phyloP scores from a whole-genome alignment of 2,329 filamentous ascomycete species.

The Scedosporium minutisporum region DNA sequence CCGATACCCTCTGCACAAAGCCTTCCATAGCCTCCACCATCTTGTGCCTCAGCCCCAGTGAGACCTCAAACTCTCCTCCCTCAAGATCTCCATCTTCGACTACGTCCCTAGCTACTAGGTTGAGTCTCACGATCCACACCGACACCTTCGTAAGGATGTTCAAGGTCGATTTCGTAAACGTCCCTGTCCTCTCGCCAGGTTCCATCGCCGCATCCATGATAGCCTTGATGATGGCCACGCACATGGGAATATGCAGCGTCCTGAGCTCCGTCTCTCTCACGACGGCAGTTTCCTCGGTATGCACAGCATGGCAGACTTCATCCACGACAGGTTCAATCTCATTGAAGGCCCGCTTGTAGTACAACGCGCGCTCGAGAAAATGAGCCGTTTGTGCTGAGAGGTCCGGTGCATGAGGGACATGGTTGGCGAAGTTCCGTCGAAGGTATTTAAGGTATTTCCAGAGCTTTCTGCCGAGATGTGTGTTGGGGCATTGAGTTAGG shows the following conservation, averaged over 20 bases:
- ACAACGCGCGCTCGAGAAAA: not conserved
- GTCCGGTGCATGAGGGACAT: not conserved
- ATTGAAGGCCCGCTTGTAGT: conserved; percentile 5
- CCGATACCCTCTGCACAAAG: not conserved
- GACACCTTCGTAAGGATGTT: not conserved
- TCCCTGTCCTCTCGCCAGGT: not conserved
- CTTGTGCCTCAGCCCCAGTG: not conserved
- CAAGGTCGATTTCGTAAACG: not conserved
- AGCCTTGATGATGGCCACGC: conserved; percentile 3
- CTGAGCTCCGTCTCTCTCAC: not conserved
- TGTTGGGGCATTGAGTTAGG: not conserved
- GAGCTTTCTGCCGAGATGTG: not conserved
- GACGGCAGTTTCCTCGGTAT: not conserved
- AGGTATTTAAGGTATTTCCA: conserved; percentile 9
- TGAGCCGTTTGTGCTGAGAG: not conserved
- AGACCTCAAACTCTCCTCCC: not conserved
- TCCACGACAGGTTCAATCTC: not conserved
- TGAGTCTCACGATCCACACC: not conserved
- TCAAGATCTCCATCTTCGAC: not conserved
- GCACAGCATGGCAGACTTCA: not conserved
- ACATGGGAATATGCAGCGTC: conserved; percentile 5
- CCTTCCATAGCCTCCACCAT: not conserved
- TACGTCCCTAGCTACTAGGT: not conserved
- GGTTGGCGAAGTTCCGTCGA: conserved; percentile 3
- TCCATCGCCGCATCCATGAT: not conserved